A percentile compares a stretch with the other conserved stretches of the same genome.
Evolutionary conservation across 1,284 basidiomycete genomes (phyloP).

Genomic region (Flammula alnicola): DNA sequence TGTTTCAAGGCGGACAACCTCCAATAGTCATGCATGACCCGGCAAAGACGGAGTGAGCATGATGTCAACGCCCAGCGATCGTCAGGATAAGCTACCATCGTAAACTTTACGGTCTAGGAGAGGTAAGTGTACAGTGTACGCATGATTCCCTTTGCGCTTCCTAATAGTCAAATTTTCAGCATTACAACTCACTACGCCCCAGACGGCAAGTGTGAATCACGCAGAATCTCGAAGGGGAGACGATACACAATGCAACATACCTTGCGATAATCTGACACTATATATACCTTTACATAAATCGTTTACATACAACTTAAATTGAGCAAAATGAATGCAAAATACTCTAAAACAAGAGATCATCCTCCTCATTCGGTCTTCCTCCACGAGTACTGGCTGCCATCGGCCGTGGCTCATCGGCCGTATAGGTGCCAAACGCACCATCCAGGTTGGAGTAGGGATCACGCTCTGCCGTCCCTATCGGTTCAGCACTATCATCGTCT

Average conservation of each 20-base stretch:
- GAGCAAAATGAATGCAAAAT: slow-evolving; percentile 15
- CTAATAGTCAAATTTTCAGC: too few relatives aligned
- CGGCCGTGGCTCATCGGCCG: slow-evolving; percentile 67
- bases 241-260: neutral
- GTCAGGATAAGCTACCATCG: slow-evolving; percentile 90
- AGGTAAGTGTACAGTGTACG: slow-evolving; percentile 69
- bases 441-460: slow-evolving; percentile 81
- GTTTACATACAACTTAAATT: slow-evolving; percentile 6
- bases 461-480: slow-evolving; percentile 25
- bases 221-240: neutral
- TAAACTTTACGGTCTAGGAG: slow-evolving; percentile 91
- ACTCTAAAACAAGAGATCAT: slow-evolving; percentile 59
- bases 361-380: slow-evolving; percentile 44
- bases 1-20: slow-evolving; percentile 85
- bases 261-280: slow-evolving; percentile 2
- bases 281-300: slow-evolving; percentile 3
- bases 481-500: slow-evolving; percentile 39
- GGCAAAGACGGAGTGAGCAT: slow-evolving; percentile 35
- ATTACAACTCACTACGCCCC: slow-evolving; percentile 85
- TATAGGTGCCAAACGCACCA: slow-evolving; percentile 70
- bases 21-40: slow-evolving; percentile 84
- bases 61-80: slow-evolving; percentile 47
- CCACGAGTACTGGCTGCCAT: slow-evolving; percentile 41
- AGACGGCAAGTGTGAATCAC: too few relatives aligned
- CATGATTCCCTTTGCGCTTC: neutral